Base-by-base conservation (phyloP, 2,329 filamentous ascomycete genomes). In the Aschersonia sp. region DNA sequence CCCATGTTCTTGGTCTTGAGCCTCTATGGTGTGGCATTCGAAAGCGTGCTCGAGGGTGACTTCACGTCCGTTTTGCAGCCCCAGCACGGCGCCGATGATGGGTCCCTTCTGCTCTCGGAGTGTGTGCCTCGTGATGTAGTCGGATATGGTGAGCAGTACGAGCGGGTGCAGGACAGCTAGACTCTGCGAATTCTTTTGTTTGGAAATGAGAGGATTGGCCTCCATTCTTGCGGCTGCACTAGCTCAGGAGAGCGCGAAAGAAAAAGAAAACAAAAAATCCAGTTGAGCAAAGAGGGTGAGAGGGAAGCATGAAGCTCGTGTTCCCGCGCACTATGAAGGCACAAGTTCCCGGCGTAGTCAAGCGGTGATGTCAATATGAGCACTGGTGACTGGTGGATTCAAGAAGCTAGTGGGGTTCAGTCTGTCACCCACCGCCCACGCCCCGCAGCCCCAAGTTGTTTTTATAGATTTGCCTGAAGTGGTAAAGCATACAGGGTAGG, bases 1-100 rank as follows among this genome's bases (percentile, higher is more conserved):
- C 43, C 80, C 70, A 32, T 76, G 78, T 43, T 80, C 71, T 0
- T 70, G 60, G 10, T 64, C 61, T 45, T 62, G 59, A 20, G 67
- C 63, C 51, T 59, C 62, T 32, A 62, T 61, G 1, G 79, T 69
- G 52, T 83, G 78, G 63, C 85, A 88, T 60, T 96, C 89, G 61
- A 95, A 97, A 4, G 87, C 89, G 69, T 94, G 84, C 64, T 97
- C 91, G 54, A 96, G 82, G 7, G 87, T 95, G 57, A 96, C 84
- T 58, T 91, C 82, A 49, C 88, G 83, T 28, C 91, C 91, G 70
- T 88, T 85, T 57, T 96, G 89, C 60, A 92, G 86, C 12, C 92
- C 92, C 5, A 98, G 68, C n/a, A 98, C 73, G 47, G 84, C 89
- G 49, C 92, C 92, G 3, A 91, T 77, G 20, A 96, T 76, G 12